These are phyloP conservation scores for Tolypocladium amazonense DNA, from an alignment of 2,329 filamentous ascomycete genomes.

Conservation along the genomic window DNA sequence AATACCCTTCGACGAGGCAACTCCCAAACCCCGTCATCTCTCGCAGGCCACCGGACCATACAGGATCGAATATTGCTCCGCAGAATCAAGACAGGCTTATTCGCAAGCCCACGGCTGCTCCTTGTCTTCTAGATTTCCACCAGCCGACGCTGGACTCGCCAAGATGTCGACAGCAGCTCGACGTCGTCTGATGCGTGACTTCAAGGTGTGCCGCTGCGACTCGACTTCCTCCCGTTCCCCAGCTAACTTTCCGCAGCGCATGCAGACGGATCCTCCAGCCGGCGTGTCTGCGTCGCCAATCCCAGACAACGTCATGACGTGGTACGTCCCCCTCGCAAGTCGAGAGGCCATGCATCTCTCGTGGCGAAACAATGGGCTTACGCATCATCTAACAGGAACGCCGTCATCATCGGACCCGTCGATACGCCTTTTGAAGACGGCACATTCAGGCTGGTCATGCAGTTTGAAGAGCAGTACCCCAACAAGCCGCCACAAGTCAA, in stretches of 20 bases:
- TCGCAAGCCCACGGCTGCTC: not conserved
- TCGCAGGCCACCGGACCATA: not conserved
- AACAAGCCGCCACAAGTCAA: conserved; percentile 98
- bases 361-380: conserved; percentile 5
- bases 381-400: conserved; percentile 57
- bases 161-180: conserved; percentile 81
- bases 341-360: not conserved
- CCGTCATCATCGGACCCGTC: conserved; percentile 92
- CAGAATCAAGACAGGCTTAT: not conserved
- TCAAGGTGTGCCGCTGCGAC: conserved; percentile 60
- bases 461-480: conserved; percentile 97
- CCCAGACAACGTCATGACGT: conserved; percentile 95
- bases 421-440: conserved; percentile 98
- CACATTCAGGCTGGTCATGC: conserved; percentile 95
- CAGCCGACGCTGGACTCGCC: conserved; percentile 3
- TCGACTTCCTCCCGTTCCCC: not conserved
- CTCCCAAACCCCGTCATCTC: not conserved
- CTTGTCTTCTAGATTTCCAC: conserved; percentile 1
- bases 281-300: conserved; percentile 94
- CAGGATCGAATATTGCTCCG: not conserved
- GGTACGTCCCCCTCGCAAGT: conserved; percentile 41
- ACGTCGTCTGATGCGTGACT: conserved; percentile 96
- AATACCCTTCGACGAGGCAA: not conserved
- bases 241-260: conserved; percentile 51
- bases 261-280: conserved; percentile 97